A percentile compares a stretch with the other conserved stretches of the same genome.
These are phyloP conservation scores for Syncephalastrum racemosum DNA, from an alignment of 371 early-diverging fungal genomes.

Conservation along the genomic window DNA sequence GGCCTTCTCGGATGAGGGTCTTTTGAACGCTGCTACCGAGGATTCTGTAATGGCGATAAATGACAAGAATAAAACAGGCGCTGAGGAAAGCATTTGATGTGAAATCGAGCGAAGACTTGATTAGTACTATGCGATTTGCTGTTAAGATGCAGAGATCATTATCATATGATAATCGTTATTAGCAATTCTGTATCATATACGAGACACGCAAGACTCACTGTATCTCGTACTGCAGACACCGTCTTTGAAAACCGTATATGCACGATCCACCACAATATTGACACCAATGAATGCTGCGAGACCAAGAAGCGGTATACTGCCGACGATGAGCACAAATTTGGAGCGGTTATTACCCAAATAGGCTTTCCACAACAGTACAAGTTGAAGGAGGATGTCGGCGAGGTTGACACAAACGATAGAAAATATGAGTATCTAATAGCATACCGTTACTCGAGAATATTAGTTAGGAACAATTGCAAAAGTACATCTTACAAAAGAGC, in stretches of 20 bases:
- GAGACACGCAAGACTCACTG: constrained; percentile 24
- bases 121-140: constrained; percentile 35
- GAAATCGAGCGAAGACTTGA: constrained; percentile 39
- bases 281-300: constrained; percentile 32
- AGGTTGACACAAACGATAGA: constrained; percentile 45
- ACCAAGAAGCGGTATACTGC: constrained; percentile 28
- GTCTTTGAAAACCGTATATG: constrained; percentile 6
- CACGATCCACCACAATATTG: constrained; percentile 39
- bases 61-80: constrained; percentile 41
- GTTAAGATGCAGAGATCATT: not conserved
- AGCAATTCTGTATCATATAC: not conserved
- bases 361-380: constrained; percentile 47
- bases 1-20: constrained; percentile 36
- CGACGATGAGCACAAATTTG: constrained; percentile 27
- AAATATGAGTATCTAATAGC: constrained; percentile 31
- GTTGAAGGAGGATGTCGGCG: constrained; percentile 37
- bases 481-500: constrained; percentile 36
- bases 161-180: not conserved
- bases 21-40: constrained; percentile 41
- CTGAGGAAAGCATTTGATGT: constrained; percentile 43
- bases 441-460: not conserved
- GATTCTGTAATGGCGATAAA: constrained; percentile 40
- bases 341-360: constrained; percentile 45
- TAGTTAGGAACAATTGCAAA: not conserved
- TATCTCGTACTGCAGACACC: constrained; percentile 36